Conservation (phyloP, 1,284 basidiomycete species). For the Acaromyces ingoldii region DNA sequence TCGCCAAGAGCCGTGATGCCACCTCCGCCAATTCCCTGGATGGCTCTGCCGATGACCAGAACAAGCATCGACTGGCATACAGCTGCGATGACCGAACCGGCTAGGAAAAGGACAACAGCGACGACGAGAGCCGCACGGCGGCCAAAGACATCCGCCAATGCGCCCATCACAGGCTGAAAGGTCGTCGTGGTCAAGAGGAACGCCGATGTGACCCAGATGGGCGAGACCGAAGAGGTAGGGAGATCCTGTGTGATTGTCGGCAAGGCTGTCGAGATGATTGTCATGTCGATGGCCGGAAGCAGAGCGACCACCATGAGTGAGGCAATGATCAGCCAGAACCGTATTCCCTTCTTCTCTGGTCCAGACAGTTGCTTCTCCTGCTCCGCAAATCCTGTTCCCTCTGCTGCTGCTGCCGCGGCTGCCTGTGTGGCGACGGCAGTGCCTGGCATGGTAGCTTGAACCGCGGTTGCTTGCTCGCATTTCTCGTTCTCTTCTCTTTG, state of each 20-base stretch:
- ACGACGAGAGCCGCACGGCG: conserved; percentile 17
- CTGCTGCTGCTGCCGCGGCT: too few relatives aligned
- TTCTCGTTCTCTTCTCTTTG: too few relatives aligned
- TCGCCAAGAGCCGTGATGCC: conserved; percentile 54
- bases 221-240: conserved; percentile 16
- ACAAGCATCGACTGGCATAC: conserved; percentile 18
- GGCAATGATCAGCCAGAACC: conserved; percentile 8
- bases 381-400: too few relatives aligned
- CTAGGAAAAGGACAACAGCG: conserved; percentile 24
- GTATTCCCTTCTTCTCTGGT: too few relatives aligned
- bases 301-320: conserved; percentile 5
- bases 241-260: conserved; percentile 27
- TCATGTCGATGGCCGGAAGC: conserved; percentile 5
- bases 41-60: conserved; percentile 24
- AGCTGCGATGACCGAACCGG: conserved; percentile 25
- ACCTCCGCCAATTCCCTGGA: conserved; percentile 55
- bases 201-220: conserved; percentile 28
- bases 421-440: too few relatives aligned
- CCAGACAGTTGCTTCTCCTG: too few relatives aligned
- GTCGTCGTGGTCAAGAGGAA: conserved; percentile 28
- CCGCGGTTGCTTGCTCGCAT: too few relatives aligned
- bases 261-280: conserved; percentile 29
- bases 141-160: conserved; percentile 24
- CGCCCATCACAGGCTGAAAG: conserved; percentile 27
- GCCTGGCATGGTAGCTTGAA: too few relatives aligned